Conservation (phyloP, 2,329 filamentous ascomycete species). For the Microcyclosporella mali region DNA sequence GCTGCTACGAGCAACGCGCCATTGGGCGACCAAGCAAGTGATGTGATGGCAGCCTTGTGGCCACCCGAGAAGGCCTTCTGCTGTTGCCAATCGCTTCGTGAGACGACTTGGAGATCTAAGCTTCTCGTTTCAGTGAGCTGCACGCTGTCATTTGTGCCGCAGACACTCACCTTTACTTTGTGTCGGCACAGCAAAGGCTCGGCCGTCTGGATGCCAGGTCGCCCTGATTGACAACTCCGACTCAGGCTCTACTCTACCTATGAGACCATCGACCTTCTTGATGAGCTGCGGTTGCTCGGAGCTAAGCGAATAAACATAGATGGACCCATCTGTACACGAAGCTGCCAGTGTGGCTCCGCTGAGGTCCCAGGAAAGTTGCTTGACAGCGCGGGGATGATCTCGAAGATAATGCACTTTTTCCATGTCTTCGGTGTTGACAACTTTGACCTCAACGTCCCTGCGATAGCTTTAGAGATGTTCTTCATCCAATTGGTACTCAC, state of each 20-base stretch:
- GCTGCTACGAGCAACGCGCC: conserved; percentile 72
- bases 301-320: conserved; percentile 83
- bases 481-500: conserved; percentile 2
- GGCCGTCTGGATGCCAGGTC: conserved; percentile 90
- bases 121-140: too few relatives aligned
- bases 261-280: conserved; percentile 77
- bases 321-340: conserved; percentile 78
- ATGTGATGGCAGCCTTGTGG: conserved; percentile 78
- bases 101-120: conserved; percentile 73
- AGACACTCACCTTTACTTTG: conserved; percentile 50
- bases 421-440: conserved; percentile 77
- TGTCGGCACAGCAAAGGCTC: conserved; percentile 81
- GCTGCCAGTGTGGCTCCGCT: conserved; percentile 69
- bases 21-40: conserved; percentile 89
- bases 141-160: too few relatives aligned
- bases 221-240: conserved; percentile 67
- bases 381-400: conserved; percentile 74
- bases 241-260: conserved; percentile 70
- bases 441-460: conserved; percentile 78
- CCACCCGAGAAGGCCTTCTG: conserved; percentile 73
- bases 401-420: conserved; percentile 68
- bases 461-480: conserved; percentile 14
- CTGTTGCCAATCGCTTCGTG: conserved; percentile 82
- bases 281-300: conserved; percentile 74
- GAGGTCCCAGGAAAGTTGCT: conserved; percentile 83